phyloP scores from a whole-genome alignment of 2,329 filamentous ascomycete genomes.

The Alternaria sp. region DNA sequence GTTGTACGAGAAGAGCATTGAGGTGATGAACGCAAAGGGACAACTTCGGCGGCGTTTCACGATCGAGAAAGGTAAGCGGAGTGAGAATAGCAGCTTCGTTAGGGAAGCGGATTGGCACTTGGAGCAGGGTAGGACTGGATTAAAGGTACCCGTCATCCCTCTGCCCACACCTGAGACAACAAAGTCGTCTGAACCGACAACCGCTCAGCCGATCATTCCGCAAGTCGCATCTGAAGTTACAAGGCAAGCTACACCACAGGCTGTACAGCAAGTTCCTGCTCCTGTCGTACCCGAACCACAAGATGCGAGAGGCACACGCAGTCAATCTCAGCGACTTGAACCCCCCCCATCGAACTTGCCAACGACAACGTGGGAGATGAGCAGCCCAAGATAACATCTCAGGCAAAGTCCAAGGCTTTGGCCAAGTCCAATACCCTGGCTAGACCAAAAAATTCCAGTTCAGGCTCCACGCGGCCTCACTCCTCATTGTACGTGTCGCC shows the following conservation, averaged over 20 bases:
- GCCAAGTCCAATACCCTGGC: not conserved
- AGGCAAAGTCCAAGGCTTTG: not conserved
- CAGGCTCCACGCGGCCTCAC: not conserved
- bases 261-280: not conserved
- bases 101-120: not conserved
- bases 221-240: not conserved
- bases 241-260: not conserved
- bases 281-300: not conserved
- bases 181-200: not conserved
- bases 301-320: not conserved
- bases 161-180: not conserved
- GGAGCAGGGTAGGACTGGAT: not conserved
- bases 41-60: not conserved
- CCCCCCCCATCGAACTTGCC: not conserved
- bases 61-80: constrained; percentile 2
- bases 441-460: not conserved
- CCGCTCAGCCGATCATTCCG: not conserved
- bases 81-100: not conserved
- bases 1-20: constrained; percentile 7
- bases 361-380: not conserved
- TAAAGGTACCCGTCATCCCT: not conserved
- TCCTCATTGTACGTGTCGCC: constrained; percentile 15
- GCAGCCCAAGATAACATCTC: not conserved
- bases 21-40: constrained; percentile 8
- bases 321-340: not conserved